Conservation (phyloP, 179 eudicot species). For the Silene coronaria region DNA sequence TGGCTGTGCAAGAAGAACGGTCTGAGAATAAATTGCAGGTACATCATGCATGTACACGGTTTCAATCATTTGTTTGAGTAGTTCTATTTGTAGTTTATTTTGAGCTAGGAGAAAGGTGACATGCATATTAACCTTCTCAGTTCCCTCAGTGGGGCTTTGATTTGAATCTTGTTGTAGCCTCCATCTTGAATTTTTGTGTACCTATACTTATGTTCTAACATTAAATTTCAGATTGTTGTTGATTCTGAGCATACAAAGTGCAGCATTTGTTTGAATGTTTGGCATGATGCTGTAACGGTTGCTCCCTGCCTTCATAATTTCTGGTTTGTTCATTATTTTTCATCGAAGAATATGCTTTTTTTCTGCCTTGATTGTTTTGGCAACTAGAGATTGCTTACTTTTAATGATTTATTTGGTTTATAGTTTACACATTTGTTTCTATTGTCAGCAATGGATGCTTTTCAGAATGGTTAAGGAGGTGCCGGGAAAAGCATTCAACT, state of each 20-base stretch:
- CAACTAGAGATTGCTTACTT: neutral
- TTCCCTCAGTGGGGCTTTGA: neutral
- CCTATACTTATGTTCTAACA: neutral
- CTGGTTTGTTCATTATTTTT: slow-evolving; percentile 46
- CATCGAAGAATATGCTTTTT: neutral
- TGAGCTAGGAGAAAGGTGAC: neutral
- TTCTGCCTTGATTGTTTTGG: neutral
- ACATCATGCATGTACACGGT: slow-evolving; percentile 14
- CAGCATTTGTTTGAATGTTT: slow-evolving; percentile 79
- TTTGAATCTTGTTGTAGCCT: neutral
- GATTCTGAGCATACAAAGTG: slow-evolving; percentile 86
- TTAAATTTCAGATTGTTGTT: slow-evolving; percentile 46
- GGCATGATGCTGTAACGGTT: slow-evolving; percentile 96
- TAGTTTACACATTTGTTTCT: slow-evolving; percentile 17
- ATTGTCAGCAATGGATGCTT: slow-evolving; percentile 86
- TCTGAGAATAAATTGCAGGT: slow-evolving; percentile 48
- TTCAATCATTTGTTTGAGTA: slow-evolving; percentile 1
- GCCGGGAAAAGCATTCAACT: slow-evolving; percentile 59
- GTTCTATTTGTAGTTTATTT: neutral
- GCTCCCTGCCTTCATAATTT: slow-evolving; percentile 99
- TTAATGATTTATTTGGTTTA: neutral
- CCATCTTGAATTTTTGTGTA: neutral
- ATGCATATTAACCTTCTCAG: neutral
- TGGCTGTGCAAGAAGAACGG: slow-evolving; percentile 45
- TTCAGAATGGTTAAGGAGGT: slow-evolving; percentile 94